These are phyloP conservation scores for Rhodotorula sp. DNA, from an alignment of 1,284 basidiomycete species.

Conservation along the genomic window DNA sequence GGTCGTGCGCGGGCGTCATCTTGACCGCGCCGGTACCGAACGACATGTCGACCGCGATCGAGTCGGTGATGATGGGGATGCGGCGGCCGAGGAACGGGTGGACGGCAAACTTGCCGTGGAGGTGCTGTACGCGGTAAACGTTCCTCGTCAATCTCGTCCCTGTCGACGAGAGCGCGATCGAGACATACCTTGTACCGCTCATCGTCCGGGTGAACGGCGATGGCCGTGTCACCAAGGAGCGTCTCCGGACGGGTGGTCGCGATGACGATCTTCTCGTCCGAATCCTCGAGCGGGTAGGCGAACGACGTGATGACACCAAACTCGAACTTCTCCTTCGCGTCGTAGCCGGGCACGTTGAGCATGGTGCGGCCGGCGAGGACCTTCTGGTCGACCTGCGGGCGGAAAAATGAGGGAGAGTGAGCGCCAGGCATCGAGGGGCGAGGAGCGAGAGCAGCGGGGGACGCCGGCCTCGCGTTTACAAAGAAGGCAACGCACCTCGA, in stretches of 20 bases:
- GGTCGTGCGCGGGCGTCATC: slow-evolving; percentile 99
- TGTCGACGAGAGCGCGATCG: background rate
- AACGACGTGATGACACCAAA: slow-evolving; percentile 97
- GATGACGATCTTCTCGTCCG: slow-evolving; percentile 88
- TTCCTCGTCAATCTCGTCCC: background rate
- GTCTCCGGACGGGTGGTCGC: slow-evolving; percentile 99
- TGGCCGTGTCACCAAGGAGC: slow-evolving; percentile 96
- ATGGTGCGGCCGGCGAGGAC: slow-evolving; percentile 85
- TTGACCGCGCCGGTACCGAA: slow-evolving; percentile 99
- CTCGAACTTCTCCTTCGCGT: slow-evolving; percentile 89
- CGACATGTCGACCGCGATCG: slow-evolving; percentile 85
- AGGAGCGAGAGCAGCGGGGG: background rate
- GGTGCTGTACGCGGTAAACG: slow-evolving; percentile 59
- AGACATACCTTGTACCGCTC: slow-evolving; percentile 70
- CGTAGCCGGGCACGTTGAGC: slow-evolving; percentile 91
- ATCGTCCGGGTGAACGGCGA: slow-evolving; percentile 95
- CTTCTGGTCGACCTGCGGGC: slow-evolving; percentile 82
- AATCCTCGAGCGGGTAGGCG: slow-evolving; percentile 78
- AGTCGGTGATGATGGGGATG: slow-evolving; percentile 86
- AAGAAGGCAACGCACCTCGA: slow-evolving; percentile 65
- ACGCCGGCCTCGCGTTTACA: too few species aligned
- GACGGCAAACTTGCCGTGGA: slow-evolving; percentile 87
- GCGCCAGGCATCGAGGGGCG: background rate
- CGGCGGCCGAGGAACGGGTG: slow-evolving; percentile 90
- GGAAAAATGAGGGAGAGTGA: too few species aligned